phyloP scores from a whole-genome alignment of 768 basidiomycete genomes.

The Leccinum olivaceopallidum region DNA sequence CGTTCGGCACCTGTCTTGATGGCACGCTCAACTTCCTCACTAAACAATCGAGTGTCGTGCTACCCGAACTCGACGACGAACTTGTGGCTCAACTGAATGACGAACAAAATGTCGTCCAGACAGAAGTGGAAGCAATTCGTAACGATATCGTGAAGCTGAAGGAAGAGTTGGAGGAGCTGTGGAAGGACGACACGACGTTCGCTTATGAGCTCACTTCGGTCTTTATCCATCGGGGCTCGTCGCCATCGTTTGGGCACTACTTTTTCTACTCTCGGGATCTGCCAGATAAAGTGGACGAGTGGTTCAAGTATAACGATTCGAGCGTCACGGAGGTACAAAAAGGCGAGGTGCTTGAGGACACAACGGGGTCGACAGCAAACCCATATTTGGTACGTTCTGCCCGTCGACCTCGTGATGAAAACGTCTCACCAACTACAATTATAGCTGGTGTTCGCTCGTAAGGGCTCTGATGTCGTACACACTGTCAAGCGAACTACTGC shows the following conservation, averaged over 20 bases:
- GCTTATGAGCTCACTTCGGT: conserved; percentile 93
- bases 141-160: conserved; percentile 55
- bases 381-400: conserved; percentile 73
- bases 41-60: conserved; percentile 41
- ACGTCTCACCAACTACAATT: conserved; percentile 8
- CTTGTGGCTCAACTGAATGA: conserved; percentile 49
- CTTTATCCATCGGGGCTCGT: conserved; percentile 91
- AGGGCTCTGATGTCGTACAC: conserved; percentile 75
- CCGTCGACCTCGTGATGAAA: conserved; percentile 3
- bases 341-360: conserved; percentile 85
- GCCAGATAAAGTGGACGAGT: conserved; percentile 75
- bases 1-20: conserved; percentile 57
- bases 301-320: conserved; percentile 98
- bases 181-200: conserved; percentile 63
- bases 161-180: conserved; percentile 68
- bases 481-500: conserved; percentile 69
- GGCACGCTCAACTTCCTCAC: conserved; percentile 58
- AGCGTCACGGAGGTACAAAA: conserved; percentile 75
- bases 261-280: conserved; percentile 93
- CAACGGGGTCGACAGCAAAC: conserved; percentile 88
- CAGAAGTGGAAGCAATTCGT: conserved; percentile 59
- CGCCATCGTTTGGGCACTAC: conserved; percentile 89
- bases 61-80: conserved; percentile 62
- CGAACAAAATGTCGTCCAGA: conserved; percentile 53
- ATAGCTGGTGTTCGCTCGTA: conserved; percentile 82